phyloP scores from a whole-genome alignment of 148 eudicot species.

The Bassia scoparia region DNA sequence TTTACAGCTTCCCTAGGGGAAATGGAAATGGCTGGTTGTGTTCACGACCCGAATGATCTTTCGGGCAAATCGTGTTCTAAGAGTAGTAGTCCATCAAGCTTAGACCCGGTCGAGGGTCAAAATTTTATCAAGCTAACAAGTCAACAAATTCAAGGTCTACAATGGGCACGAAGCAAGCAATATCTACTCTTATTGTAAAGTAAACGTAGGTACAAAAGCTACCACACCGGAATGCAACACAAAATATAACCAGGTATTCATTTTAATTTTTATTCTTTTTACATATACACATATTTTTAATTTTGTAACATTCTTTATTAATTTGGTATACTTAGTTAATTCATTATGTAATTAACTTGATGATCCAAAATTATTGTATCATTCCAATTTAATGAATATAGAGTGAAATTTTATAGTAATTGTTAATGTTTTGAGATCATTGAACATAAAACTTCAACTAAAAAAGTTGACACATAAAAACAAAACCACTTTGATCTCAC shows the following conservation, averaged over 20 bases:
- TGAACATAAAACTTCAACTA: too few relatives aligned
- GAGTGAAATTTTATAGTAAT: too few relatives aligned
- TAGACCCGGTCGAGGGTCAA: conserved; percentile 74
- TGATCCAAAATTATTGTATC: conserved; percentile 7
- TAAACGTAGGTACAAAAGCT: conserved; percentile 58
- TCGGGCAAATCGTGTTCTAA: conserved; percentile 36
- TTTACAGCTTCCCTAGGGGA: conserved; percentile 54
- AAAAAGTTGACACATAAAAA: not conserved
- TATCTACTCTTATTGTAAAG: conserved; percentile 84
- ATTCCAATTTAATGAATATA: conserved; percentile 3
- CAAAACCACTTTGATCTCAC: conserved; percentile 1
- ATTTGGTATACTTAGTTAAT: not conserved
- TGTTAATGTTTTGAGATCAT: too few relatives aligned
- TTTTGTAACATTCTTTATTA: not conserved
- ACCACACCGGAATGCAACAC: conserved; percentile 72
- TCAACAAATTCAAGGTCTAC: conserved; percentile 57
- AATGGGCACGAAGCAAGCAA: conserved; percentile 67
- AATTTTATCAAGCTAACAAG: conserved; percentile 60
- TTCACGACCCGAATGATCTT: conserved; percentile 28
- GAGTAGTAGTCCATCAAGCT: conserved; percentile 43
- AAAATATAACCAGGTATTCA: conserved; percentile 19
- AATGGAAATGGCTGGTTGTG: conserved; percentile 69
- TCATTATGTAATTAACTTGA: conserved; percentile 1
- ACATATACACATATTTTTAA: not conserved
- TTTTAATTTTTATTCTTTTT: not conserved